These are phyloP conservation scores for Xylaria sp. DNA, from an alignment of 2,329 filamentous ascomycete genomes.

Conservation along the genomic window DNA sequence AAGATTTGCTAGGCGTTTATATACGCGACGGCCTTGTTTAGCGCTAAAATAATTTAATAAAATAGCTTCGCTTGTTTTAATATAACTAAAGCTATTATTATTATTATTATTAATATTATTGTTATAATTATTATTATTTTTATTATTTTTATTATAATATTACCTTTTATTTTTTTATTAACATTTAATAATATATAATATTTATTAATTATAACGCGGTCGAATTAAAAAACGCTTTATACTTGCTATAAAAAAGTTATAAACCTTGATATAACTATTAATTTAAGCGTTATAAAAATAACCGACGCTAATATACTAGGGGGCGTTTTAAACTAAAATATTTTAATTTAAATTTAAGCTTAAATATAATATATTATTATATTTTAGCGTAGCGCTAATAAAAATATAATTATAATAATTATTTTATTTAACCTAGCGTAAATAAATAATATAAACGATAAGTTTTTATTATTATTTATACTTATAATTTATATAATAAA, in stretches of 20 bases:
- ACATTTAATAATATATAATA: not conserved
- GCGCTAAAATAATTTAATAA: not conserved
- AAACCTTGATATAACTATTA: not conserved
- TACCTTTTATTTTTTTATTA: not conserved
- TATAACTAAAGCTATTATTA: not conserved
- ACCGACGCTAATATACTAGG: not conserved
- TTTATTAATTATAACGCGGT: not conserved
- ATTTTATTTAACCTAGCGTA: not conserved
- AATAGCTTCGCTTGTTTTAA: not conserved
- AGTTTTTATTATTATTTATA: too few species aligned
- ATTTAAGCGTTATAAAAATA: not conserved
- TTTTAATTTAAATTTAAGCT: not conserved
- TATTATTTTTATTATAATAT: too few species aligned
- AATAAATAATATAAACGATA: not conserved
- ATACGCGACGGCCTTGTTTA: not conserved
- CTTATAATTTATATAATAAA: not conserved
- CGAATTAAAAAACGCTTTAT: not conserved
- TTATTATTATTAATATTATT: too few species aligned
- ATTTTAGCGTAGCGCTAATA: not conserved
- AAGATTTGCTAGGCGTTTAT: not conserved
- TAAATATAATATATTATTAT: not conserved
- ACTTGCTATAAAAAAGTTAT: not conserved
- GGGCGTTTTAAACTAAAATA: not conserved
- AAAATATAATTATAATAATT: not conserved
- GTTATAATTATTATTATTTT: too few species aligned